Evolutionary conservation across 1,139 yeast genomes (phyloP), one percentile per base, ranked within the genome.

Genomic region (Hanseniaspora uvarum): DNA sequence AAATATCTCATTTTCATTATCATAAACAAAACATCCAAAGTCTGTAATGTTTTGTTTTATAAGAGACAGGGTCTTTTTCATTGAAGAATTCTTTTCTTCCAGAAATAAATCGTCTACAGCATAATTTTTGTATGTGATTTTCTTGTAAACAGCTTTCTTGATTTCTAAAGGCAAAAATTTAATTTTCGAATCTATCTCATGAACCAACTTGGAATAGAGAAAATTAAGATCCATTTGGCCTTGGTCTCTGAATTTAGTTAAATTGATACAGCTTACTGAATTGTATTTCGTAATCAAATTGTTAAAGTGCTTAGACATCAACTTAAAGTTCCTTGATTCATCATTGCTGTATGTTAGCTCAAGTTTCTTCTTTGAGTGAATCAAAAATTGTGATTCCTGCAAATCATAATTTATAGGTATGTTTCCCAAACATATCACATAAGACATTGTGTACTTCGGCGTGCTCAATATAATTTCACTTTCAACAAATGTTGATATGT

Each of bases 21-120:
- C 85, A 61, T 74, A 80, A 55, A 82, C 81, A 57, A 78, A 74
- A 0, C 88, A 86, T 10, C 86, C 87, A 63, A 75, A 79, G 45
- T 80, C 81, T 48, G 75, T 69, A 36, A 80, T 73, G 18, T 77
- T 72, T 47, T 75, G 75, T 39, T 71, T 74, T 26, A 81, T 59
- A 3, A 68, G 59, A 33, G 66, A 64, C 24, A 70, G 50, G 11
- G 61, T 37, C 2, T 50, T 45, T 8, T 12, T 24, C 11, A 43
- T n/a, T 28, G 16, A 12, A n/a, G n/a, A 5, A 33, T 44, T 33
- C 11, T 50, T 50, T 10, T 43, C 34, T n/a, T 43, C 46, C 4
- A 37, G 4, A 6, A 44, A 31, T 23, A 50, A 43, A 16, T 34
- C 33, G 19, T 50, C 48, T n/a, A 50, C n/a, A 16, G 24, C 44